Conservation (phyloP, 1,284 basidiomycete genomes). For the Cryptococcus deneoformans region DNA sequence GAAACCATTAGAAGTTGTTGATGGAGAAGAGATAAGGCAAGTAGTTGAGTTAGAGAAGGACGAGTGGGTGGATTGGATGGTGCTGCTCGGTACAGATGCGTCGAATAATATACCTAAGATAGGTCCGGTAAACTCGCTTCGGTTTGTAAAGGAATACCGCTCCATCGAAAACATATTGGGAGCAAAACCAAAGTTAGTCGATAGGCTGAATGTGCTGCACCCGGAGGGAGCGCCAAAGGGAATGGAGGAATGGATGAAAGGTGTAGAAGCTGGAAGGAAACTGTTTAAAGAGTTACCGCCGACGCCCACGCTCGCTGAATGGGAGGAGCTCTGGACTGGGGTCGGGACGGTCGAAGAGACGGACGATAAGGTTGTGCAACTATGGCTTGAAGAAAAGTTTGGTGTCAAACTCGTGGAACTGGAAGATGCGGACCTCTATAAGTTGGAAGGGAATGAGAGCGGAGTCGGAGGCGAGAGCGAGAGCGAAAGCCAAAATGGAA, state of each 20-base stretch:
- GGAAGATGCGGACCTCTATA: too few relatives aligned
- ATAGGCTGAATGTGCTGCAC: constrained; percentile 11
- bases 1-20: constrained; percentile 61
- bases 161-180: constrained; percentile 73
- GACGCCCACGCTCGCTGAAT: not conserved
- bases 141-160: constrained; percentile 64
- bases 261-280: constrained; percentile 37
- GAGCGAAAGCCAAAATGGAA: too few relatives aligned
- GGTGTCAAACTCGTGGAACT: too few relatives aligned
- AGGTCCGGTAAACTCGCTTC: constrained; percentile 69
- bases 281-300: constrained; percentile 45
- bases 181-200: constrained; percentile 26
- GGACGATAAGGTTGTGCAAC: too few relatives aligned
- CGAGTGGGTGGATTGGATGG: constrained; percentile 65
- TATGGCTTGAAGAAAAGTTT: too few relatives aligned
- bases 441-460: too few relatives aligned
- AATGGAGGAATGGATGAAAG: constrained; percentile 32
- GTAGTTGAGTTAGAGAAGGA: constrained; percentile 50
- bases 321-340: too few relatives aligned
- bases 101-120: constrained; percentile 73
- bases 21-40: constrained; percentile 61
- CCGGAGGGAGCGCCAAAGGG: not conserved
- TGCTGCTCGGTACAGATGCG: constrained; percentile 86
- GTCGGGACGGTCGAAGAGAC: too few relatives aligned
- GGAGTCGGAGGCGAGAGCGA: too few relatives aligned